Conservation (phyloP, 192 early-diverging fungal species). For the Podila epicladia region DNA sequence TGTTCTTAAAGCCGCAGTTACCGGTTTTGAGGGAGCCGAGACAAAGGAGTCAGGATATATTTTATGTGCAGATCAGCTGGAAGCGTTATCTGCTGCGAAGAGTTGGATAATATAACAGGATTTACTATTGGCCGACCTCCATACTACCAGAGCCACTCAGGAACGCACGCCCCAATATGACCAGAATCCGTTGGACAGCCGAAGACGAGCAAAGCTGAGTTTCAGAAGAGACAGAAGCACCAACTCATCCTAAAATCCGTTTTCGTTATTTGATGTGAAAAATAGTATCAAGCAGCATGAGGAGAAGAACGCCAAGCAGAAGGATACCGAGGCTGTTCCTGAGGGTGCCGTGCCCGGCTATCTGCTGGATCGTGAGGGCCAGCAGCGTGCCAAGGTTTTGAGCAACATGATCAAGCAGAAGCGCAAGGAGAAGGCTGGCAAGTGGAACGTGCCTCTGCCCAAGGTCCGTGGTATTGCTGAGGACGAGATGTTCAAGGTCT, state of each 20-base stretch:
- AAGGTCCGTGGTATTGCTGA: conserved; percentile 99
- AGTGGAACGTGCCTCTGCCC: conserved; percentile 97
- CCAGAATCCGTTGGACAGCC: neutral
- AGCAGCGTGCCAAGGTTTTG: conserved; percentile 96
- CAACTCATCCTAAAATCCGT: no score
- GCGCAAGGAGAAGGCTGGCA: conserved; percentile 99
- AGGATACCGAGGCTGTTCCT: conserved; percentile 88
- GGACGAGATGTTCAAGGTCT: conserved; percentile 99
- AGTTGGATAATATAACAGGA: no score
- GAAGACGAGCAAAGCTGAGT: neutral
- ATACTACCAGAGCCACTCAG: neutral
- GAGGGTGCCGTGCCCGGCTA: conserved; percentile 98
- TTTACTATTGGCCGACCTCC: no score
- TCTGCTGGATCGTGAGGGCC: conserved; percentile 97
- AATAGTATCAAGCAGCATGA: conserved; percentile 95
- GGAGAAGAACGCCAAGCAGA: conserved; percentile 95
- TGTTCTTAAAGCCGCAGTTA: neutral
- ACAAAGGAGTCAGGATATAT: neutral
- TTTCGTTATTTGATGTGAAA: neutral
- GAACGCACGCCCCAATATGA: neutral
- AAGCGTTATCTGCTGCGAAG: no score
- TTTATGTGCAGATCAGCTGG: no score
- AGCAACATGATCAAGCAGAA: conserved; percentile 99
- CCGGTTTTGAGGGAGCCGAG: neutral
- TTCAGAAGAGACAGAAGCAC: no score